Conservation (phyloP, 2,329 filamentous ascomycete species). For the Alternaria sp. region DNA sequence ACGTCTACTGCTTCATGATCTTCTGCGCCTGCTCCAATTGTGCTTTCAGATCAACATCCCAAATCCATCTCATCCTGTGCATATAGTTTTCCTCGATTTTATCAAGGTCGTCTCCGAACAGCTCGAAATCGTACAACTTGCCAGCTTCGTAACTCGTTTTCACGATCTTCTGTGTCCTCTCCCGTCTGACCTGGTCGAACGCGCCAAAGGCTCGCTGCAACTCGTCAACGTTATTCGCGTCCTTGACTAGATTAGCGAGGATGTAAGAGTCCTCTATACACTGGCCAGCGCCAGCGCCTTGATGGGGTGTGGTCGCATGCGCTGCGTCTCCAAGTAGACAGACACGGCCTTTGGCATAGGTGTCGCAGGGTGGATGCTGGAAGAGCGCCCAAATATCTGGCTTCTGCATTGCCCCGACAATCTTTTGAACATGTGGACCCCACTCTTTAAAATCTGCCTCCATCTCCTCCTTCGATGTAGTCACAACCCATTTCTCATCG, state of each 20-base stretch:
- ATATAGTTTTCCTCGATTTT: constrained; percentile 46
- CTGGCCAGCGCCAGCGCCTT: constrained; percentile 64
- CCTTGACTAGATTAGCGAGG: constrained; percentile 40
- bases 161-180: constrained; percentile 41
- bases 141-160: constrained; percentile 42
- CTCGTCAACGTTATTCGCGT: constrained; percentile 34
- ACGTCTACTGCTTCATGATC: constrained; percentile 25
- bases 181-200: constrained; percentile 40
- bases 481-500: constrained; percentile 45
- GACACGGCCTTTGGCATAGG: constrained; percentile 56
- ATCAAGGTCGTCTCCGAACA: constrained; percentile 49
- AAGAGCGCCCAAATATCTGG: constrained; percentile 66
- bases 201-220: constrained; percentile 46
- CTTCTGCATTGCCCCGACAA: constrained; percentile 55
- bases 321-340: constrained; percentile 66
- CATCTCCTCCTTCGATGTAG: constrained; percentile 46
- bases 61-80: constrained; percentile 52
- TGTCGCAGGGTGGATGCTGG: constrained; percentile 59
- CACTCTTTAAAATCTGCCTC: constrained; percentile 40
- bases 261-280: constrained; percentile 63
- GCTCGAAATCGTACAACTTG: constrained; percentile 53
- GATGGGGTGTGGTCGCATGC: constrained; percentile 64
- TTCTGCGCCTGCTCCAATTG: constrained; percentile 46
- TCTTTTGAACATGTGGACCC: constrained; percentile 42
- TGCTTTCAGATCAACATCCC: constrained; percentile 50